Evolutionary conservation across 108 stramenopile genomes (phyloP).

Genomic region (Discostella pseudostelligera): DNA sequence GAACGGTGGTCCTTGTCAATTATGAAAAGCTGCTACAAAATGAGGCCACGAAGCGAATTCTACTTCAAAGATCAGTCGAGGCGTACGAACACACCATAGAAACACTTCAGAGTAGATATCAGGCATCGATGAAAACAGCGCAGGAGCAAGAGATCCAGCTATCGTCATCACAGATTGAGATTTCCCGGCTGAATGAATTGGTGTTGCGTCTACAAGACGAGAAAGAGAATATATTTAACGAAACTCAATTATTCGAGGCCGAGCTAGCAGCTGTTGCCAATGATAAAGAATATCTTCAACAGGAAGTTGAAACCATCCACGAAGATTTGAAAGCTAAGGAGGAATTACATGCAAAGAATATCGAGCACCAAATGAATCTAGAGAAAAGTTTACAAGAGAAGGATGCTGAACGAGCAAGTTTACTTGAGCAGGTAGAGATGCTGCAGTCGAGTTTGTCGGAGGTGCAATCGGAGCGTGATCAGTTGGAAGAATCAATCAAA

Average conservation of each 20-base stretch:
- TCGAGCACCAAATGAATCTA: conserved; percentile 3
- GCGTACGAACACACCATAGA: conserved; percentile 27
- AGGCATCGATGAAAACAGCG: conserved; percentile 8
- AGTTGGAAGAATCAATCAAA: conserved; percentile 14
- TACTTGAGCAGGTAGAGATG: not conserved
- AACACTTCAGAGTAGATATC: conserved; percentile 13
- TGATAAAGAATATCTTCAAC: conserved; percentile 27
- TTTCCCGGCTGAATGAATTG: conserved; percentile 14
- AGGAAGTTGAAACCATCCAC: conserved; percentile 18
- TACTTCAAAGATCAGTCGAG: conserved; percentile 62
- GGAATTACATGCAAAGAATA: conserved; percentile 4
- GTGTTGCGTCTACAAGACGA: conserved; percentile 21
- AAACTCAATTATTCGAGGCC: conserved; percentile 31
- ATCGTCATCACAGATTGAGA: conserved; percentile 18
- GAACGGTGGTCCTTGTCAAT: conserved; percentile 53
- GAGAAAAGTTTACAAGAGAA: conserved; percentile 7
- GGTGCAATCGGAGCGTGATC: conserved; percentile 26
- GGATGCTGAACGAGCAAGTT: not conserved
- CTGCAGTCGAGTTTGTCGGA: conserved; percentile 20
- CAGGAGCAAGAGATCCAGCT: conserved; percentile 31
- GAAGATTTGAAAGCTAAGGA: conserved; percentile 16
- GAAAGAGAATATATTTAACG: conserved; percentile 18
- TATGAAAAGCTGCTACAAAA: conserved; percentile 59
- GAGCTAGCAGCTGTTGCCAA: conserved; percentile 17
- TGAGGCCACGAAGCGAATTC: conserved; percentile 65